phyloP scores from a whole-genome alignment of 2,329 filamentous ascomycete species.

The Elsinoe arachidis region DNA sequence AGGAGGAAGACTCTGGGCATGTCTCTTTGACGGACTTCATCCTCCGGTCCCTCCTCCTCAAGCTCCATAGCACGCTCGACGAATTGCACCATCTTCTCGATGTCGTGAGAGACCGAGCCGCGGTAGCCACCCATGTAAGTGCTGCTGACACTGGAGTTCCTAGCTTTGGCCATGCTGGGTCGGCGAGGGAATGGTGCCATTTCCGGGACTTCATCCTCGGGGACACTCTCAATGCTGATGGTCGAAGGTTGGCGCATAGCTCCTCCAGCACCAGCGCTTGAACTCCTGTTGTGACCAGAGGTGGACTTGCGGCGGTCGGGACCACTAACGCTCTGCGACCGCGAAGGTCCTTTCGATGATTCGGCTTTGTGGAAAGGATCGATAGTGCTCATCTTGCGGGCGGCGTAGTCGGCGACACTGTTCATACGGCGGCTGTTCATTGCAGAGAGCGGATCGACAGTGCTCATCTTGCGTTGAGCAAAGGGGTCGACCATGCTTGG shows the following conservation, averaged over 20 bases:
- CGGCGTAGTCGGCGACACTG: background rate
- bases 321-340: background rate
- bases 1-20: slow-evolving; percentile 1
- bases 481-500: background rate
- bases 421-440: slow-evolving; percentile 6
- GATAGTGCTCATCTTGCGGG: slow-evolving; percentile 4
- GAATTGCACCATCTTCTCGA: slow-evolving; percentile 12
- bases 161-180: slow-evolving; percentile 3
- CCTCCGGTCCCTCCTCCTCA: slow-evolving; percentile 10
- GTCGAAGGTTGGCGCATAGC: background rate
- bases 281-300: background rate
- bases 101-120: slow-evolving; percentile 11
- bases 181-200: slow-evolving; percentile 2
- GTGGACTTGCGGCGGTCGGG: background rate
- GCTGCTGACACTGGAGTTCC: slow-evolving; percentile 7
- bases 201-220: slow-evolving; percentile 10
- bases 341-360: background rate
- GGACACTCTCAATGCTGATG: slow-evolving; percentile 1
- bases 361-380: slow-evolving; percentile 5
- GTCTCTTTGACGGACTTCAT: slow-evolving; percentile 8
- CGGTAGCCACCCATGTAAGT: slow-evolving; percentile 13
- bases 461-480: background rate
- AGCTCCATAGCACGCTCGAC: slow-evolving; percentile 11
- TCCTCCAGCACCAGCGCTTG: background rate
- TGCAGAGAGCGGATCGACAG: background rate